phyloP scores from a whole-genome alignment of 2,329 filamentous ascomycete genomes.

The Geosmithia putterillii region DNA sequence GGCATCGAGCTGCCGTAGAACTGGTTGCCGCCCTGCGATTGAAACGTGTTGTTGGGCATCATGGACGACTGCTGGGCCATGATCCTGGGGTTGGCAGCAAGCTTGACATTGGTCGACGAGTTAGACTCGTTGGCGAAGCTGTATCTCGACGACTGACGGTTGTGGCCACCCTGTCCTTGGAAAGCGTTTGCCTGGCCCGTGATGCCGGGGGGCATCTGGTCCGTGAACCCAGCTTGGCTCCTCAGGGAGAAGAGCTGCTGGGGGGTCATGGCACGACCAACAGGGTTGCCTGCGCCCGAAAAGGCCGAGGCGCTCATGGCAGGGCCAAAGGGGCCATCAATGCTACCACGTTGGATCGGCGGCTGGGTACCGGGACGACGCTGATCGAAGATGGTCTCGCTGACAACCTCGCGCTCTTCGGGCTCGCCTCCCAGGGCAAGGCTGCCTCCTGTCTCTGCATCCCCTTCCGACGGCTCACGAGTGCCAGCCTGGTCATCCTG shows the following conservation, averaged over 20 bases:
- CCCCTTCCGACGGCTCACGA: conserved; percentile 50
- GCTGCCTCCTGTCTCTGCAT: conserved; percentile 70
- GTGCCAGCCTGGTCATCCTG: conserved; percentile 34
- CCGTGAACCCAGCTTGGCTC: conserved; percentile 45
- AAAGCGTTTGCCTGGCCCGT: conserved; percentile 33
- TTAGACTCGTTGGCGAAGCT: conserved; percentile 69
- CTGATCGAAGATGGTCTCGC: conserved; percentile 39
- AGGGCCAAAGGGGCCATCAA: conserved; percentile 42
- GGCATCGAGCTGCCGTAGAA: conserved; percentile 81
- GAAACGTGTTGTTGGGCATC: conserved; percentile 56
- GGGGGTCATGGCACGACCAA: conserved; percentile 63
- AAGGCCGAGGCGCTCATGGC: conserved; percentile 34
- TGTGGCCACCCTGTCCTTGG: conserved; percentile 53
- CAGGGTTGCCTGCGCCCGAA: conserved; percentile 34
- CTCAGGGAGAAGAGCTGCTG: conserved; percentile 64
- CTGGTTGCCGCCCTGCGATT: conserved; percentile 49
- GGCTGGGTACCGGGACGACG: conserved; percentile 60
- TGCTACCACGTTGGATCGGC: conserved; percentile 56
- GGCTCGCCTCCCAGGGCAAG: conserved; percentile 86
- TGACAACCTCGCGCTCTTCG: conserved; percentile 56
- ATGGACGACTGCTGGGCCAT: conserved; percentile 82
- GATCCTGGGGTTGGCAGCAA: conserved; percentile 64
- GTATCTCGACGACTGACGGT: conserved; percentile 74
- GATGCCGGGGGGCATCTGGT: conserved; percentile 48
- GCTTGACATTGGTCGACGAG: conserved; percentile 49